Evolutionary conservation across 2,329 filamentous ascomycete genomes (phyloP).

Genomic region (Trichoderma semiorbis): DNA sequence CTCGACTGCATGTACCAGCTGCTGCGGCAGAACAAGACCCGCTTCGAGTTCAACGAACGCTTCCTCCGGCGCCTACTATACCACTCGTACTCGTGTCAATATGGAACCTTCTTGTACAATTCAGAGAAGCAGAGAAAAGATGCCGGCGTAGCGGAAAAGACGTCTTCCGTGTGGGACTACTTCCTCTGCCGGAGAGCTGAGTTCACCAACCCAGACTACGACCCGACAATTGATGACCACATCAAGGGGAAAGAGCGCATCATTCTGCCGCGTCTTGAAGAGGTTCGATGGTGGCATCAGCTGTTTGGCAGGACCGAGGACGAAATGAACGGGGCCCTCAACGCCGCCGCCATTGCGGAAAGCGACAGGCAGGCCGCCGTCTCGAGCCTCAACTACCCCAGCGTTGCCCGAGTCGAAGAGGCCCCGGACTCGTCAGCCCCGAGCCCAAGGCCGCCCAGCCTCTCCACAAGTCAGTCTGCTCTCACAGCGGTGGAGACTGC

Average conservation of each 20-base stretch:
- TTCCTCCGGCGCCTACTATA: conserved; percentile 87
- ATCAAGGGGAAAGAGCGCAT: conserved; percentile 76
- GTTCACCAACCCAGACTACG: conserved; percentile 80
- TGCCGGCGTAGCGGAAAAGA: conserved; percentile 63
- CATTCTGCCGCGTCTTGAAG: conserved; percentile 71
- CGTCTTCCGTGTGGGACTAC: conserved; percentile 92
- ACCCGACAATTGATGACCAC: conserved; percentile 71
- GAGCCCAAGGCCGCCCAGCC: conserved; percentile 39
- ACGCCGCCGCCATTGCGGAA: conserved; percentile 52
- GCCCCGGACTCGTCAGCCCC: conserved; percentile 24
- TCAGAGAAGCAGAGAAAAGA: conserved; percentile 84
- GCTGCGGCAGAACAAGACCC: conserved; percentile 75
- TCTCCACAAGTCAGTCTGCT: conserved; percentile 48
- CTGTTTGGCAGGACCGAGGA: conserved; percentile 80
- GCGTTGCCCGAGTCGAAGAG: conserved; percentile 27
- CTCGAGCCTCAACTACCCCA: conserved; percentile 32
- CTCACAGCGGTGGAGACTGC: conserved; percentile 58
- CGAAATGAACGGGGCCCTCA: conserved; percentile 80
- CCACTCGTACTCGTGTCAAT: conserved; percentile 93
- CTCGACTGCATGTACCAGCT: conserved; percentile 92
- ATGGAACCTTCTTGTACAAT: conserved; percentile 94
- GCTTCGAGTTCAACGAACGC: conserved; percentile 95
- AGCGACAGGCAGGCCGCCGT: conserved; percentile 38
- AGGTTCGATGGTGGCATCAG: conserved; percentile 93
- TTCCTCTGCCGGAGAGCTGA: conserved; percentile 78